These are phyloP conservation scores for Tetrahymena thermophila DNA, from an alignment of 73 alveolate genomes.

Conservation along the genomic window DNA sequence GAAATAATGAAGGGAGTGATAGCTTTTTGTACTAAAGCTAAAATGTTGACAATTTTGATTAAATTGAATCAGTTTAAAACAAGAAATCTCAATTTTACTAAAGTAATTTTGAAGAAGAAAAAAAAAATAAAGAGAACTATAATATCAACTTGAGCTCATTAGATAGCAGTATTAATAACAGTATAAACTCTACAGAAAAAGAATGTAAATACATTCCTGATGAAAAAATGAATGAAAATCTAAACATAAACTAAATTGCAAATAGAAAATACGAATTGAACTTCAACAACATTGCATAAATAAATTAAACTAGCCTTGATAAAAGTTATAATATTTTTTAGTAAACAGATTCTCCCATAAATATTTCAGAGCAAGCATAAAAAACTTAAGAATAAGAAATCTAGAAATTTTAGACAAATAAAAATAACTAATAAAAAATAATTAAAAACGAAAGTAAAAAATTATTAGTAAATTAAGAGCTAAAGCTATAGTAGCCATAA, in stretches of 20 bases:
- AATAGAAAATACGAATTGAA: background rate
- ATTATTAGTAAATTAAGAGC: too few relatives aligned
- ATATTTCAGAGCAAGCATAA: background rate
- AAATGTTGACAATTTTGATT: background rate
- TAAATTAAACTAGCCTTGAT: too few relatives aligned
- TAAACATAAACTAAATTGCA: background rate
- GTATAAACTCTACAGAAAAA: background rate
- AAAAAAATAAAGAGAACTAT: background rate
- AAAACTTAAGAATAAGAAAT: too few relatives aligned
- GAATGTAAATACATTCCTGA: background rate
- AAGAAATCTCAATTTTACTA: background rate
- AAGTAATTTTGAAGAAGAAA: background rate
- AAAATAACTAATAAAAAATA: too few relatives aligned
- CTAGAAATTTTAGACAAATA: too few relatives aligned
- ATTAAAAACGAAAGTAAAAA: too few relatives aligned
- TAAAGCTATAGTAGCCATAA: too few relatives aligned
- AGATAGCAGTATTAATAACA: background rate
- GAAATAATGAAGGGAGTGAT: background rate
- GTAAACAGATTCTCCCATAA: background rate
- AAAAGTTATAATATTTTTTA: too few relatives aligned
- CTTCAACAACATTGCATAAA: too few relatives aligned
- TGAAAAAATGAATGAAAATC: background rate
- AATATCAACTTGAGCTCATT: background rate
- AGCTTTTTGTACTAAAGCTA: background rate
- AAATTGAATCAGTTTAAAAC: background rate